Percentiles rank a stretch among this genome's conserved stretches.
These are phyloP conservation scores for Nidula microcarpa DNA, from an alignment of 768 basidiomycete genomes.

Conservation along the genomic window DNA sequence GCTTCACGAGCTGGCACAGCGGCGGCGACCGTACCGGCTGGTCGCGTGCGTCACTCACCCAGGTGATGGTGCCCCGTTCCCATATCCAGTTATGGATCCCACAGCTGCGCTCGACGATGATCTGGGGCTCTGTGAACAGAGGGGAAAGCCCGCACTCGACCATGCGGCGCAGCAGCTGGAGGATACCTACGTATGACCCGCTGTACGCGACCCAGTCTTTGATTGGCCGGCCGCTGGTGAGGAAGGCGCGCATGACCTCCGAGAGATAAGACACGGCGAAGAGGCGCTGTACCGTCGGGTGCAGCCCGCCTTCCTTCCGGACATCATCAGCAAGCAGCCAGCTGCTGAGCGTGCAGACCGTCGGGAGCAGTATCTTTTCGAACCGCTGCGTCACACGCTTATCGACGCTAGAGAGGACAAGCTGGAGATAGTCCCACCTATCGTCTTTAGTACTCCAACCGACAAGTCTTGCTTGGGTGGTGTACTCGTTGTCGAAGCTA, in stretches of 20 bases:
- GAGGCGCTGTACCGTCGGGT: constrained; percentile 8
- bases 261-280: constrained; percentile 24
- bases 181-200: constrained; percentile 25
- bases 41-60: constrained; percentile 5
- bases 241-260: constrained; percentile 25
- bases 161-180: constrained; percentile 22
- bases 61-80: constrained; percentile 10
- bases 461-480: constrained; percentile 14
- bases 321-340: constrained; percentile 13
- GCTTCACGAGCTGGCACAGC: constrained; percentile 16
- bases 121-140: constrained; percentile 15
- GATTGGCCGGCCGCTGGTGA: constrained; percentile 21
- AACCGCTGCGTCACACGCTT: constrained; percentile 14
- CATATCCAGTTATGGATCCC: constrained; percentile 16
- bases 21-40: constrained; percentile 1
- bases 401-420: constrained; percentile 17
- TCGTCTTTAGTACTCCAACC: not conserved
- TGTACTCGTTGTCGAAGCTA: constrained; percentile 24
- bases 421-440: constrained; percentile 16
- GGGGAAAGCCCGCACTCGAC: constrained; percentile 13
- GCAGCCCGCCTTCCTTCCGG: not conserved
- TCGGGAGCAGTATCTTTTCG: constrained; percentile 18
- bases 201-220: constrained; percentile 31
- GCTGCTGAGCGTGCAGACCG: constrained; percentile 13
- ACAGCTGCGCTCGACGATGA: constrained; percentile 12